Conservation (phyloP, 257 asterid species). For the Rubia yunnanensis region DNA sequence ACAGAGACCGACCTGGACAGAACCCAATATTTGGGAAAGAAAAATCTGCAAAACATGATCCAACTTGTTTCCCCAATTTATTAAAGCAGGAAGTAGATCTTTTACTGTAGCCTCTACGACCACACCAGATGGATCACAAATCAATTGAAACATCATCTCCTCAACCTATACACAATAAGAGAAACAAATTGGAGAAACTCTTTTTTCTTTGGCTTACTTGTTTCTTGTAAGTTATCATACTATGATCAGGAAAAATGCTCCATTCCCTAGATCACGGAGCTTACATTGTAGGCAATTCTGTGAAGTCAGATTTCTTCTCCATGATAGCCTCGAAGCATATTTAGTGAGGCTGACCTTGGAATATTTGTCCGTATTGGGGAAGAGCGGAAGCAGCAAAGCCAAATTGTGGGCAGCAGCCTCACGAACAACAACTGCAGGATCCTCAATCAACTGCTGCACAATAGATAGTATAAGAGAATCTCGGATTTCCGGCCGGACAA, state of each 20-base stretch:
- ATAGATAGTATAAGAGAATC: constrained; percentile 97
- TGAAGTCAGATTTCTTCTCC: constrained; percentile 96
- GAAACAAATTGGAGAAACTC: constrained; percentile 32
- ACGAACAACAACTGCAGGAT: constrained; percentile 92
- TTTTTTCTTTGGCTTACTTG: constrained; percentile 14
- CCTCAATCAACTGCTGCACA: constrained; percentile 97
- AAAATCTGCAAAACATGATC: constrained; percentile 68
- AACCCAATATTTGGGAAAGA: constrained; percentile 69
- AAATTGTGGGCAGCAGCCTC: constrained; percentile 96
- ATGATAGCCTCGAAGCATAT: constrained; percentile 98
- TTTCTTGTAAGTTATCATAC: constrained; percentile 37
- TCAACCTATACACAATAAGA: constrained; percentile 67
- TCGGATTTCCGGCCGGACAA: constrained; percentile 92
- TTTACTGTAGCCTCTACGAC: constrained; percentile 86
- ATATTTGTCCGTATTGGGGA: constrained; percentile 96
- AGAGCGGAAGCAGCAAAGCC: constrained; percentile 91
- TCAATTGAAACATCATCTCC: constrained; percentile 96
- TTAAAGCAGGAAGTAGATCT: constrained; percentile 81
- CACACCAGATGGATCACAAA: constrained; percentile 89
- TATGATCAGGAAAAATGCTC: constrained; percentile 70
- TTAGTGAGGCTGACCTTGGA: constrained; percentile 99
- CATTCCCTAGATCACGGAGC: constrained; percentile 98
- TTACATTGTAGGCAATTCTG: constrained; percentile 85
- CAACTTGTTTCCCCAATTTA: constrained; percentile 86
- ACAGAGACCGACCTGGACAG: constrained; percentile 53